Conservation (phyloP, 345 rosid species). For the Acer campestre region DNA sequence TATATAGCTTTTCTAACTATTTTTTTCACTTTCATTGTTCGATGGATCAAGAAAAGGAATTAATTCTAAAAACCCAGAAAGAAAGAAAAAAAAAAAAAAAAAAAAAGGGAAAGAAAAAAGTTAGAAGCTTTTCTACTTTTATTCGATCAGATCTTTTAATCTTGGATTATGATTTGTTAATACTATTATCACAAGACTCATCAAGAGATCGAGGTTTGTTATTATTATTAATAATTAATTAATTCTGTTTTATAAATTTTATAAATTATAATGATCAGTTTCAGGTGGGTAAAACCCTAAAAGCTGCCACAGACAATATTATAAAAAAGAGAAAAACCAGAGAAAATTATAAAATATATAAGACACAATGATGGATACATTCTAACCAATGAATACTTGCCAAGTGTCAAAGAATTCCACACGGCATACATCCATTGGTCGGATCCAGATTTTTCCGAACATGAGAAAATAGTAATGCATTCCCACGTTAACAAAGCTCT, state of each 20-base stretch:
- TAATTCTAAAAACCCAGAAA: not conserved
- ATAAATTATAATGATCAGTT: not conserved
- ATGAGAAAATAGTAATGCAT: not conserved
- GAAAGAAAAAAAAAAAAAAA: constrained; percentile 20
- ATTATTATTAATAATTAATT: not conserved
- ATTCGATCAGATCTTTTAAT: constrained; percentile 2
- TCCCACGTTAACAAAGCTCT: constrained; percentile 23
- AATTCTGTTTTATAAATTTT: not conserved
- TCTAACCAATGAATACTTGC: not conserved
- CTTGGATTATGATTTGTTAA: constrained; percentile 17
- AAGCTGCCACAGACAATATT: constrained; percentile 23
- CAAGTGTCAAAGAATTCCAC: no score
- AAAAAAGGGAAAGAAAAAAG: constrained; percentile 18
- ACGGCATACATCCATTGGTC: no score
- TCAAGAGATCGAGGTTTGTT: not conserved
- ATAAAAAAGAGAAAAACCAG: not conserved
- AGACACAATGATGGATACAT: constrained; percentile 10
- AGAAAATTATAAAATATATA: no score
- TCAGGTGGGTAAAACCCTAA: constrained; percentile 12
- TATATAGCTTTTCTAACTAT: constrained; percentile 18
- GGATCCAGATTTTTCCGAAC: no score
- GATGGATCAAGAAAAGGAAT: not conserved
- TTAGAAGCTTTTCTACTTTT: not conserved
- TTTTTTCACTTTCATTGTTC: not conserved
- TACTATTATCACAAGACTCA: not conserved